Evolutionary conservation across 2,329 filamentous ascomycete genomes (phyloP), one percentile per base, ranked within the genome.

Genomic region (Raffaelea arxii): DNA sequence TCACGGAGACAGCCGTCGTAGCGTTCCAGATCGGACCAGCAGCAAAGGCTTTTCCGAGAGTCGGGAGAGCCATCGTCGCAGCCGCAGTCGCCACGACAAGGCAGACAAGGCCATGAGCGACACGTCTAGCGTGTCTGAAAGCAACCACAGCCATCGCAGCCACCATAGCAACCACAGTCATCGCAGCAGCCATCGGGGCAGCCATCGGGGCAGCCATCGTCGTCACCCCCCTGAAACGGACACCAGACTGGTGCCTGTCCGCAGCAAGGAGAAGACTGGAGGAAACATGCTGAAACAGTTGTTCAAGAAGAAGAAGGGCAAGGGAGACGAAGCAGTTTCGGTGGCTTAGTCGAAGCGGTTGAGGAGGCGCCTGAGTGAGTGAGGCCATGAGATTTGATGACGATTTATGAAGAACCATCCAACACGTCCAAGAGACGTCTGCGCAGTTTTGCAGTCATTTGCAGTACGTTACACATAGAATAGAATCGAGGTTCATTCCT

Each of bases 241-340:
- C n/a, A 9, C 32, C 7, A n/a, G 7, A 6, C 6, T 18, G 32
- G 14, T 16, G 14, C 5, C 32, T 6, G 6, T 36, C 14, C 32
- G 32, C 14, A 12, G 72, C 53, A 65, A 65, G 50, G 70, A 67
- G 55, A 62, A 56, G 11, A 2, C 16, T n/a, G 18, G 35, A 4
- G 25, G 46, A 36, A 78, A 70, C 56, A 75, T 79, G 74, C 67
- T 80, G 51, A 79, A 78, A 64, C 62, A 68, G 3, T 53, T 80
- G 48, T 79, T 80, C 57, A 75, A 73, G 65, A 72, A 67, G 62
- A 77, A 74, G 56, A 68, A 69, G 32, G 64, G 65, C 46, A 61
- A 61, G 41, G 58, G 30, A 3, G 19, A 36, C 16, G 32, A 36
- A 18, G 14, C 32, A 5, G 14, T n/a, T n/a, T 27, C 9, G 19